phyloP scores from a whole-genome alignment of 2,329 filamentous ascomycete species.

The Epichloe sibirici region DNA sequence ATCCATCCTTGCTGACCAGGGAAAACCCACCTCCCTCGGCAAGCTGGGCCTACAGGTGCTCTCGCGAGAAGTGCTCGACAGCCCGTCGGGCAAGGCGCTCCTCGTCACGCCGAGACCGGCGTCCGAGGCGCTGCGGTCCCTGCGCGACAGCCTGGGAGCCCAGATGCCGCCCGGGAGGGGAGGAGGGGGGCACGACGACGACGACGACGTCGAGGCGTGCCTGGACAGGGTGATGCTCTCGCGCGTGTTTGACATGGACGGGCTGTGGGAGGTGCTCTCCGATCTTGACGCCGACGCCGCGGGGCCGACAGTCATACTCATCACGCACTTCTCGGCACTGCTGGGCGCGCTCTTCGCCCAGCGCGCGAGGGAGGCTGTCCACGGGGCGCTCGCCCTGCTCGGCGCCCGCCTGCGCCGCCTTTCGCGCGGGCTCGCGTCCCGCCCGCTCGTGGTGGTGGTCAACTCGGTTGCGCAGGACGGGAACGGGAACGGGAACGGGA shows the following conservation, averaged over 20 bases:
- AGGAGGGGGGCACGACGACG: conserved; percentile 2
- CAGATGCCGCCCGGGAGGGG: conserved; percentile 18
- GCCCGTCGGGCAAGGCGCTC: conserved; percentile 19
- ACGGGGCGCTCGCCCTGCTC: conserved; percentile 35
- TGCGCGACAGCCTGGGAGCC: conserved; percentile 28
- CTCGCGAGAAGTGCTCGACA: conserved; percentile 25
- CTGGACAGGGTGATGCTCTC: conserved; percentile 41
- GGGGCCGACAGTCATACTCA: conserved; percentile 16
- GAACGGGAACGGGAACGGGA: no score
- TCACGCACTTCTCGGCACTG: conserved; percentile 42
- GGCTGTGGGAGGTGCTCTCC: conserved; percentile 42
- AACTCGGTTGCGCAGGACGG: conserved; percentile 25
- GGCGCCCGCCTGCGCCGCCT: conserved; percentile 33
- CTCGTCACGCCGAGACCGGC: conserved; percentile 38
- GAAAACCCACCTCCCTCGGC: no score
- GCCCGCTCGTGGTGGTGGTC: conserved; percentile 40
- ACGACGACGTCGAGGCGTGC: conserved; percentile 19
- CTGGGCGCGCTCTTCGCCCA: conserved; percentile 40
- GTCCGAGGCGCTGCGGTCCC: conserved; percentile 25
- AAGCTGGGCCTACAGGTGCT: conserved; percentile 38
- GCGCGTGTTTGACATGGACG: conserved; percentile 46
- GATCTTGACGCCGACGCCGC: conserved; percentile 29
- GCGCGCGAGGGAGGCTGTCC: conserved; percentile 33
- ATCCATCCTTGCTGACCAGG: no score
- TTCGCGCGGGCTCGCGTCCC: conserved; percentile 25